phyloP scores from a whole-genome alignment of 2,329 filamentous ascomycete genomes.

The Cytospora leucostoma region DNA sequence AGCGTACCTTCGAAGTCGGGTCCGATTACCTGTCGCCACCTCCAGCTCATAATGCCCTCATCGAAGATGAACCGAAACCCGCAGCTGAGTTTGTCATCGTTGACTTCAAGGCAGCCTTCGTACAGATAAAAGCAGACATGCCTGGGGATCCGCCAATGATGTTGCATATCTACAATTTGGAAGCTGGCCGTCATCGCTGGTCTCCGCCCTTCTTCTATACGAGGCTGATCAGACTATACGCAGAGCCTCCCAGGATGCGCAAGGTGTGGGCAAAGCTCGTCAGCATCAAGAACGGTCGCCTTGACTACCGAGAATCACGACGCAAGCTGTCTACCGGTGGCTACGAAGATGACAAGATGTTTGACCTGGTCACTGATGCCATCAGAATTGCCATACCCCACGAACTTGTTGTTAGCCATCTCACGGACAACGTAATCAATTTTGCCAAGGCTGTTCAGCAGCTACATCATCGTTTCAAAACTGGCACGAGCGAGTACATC shows the following conservation, averaged over 20 bases:
- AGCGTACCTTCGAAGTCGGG: constrained; percentile 20
- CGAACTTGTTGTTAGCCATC: constrained; percentile 82
- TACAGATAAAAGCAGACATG: constrained; percentile 88
- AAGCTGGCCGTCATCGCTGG: constrained; percentile 85
- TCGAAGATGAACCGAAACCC: constrained; percentile 39
- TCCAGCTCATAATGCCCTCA: constrained; percentile 38
- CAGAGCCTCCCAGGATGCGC: constrained; percentile 80
- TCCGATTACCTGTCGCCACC: constrained; percentile 43
- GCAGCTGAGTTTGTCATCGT: constrained; percentile 71
- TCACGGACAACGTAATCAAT: constrained; percentile 93
- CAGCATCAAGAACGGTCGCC: constrained; percentile 76
- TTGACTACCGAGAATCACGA: constrained; percentile 78
- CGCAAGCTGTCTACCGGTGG: constrained; percentile 63
- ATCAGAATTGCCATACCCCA: constrained; percentile 88
- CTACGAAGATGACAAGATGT: constrained; percentile 72
- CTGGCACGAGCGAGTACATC: constrained; percentile 84
- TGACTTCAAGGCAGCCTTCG: constrained; percentile 76
- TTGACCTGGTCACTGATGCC: constrained; percentile 83
- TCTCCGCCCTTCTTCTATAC: constrained; percentile 78
- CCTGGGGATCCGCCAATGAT: constrained; percentile 88
- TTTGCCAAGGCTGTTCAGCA: constrained; percentile 84
- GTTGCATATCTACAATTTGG: constrained; percentile 82
- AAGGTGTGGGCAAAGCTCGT: constrained; percentile 84
- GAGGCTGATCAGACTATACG: constrained; percentile 80
- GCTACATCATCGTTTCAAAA: constrained; percentile 89